Evolutionary conservation across 2,329 filamentous ascomycete genomes (phyloP).

Genomic region (Pyrenophora graminea): DNA sequence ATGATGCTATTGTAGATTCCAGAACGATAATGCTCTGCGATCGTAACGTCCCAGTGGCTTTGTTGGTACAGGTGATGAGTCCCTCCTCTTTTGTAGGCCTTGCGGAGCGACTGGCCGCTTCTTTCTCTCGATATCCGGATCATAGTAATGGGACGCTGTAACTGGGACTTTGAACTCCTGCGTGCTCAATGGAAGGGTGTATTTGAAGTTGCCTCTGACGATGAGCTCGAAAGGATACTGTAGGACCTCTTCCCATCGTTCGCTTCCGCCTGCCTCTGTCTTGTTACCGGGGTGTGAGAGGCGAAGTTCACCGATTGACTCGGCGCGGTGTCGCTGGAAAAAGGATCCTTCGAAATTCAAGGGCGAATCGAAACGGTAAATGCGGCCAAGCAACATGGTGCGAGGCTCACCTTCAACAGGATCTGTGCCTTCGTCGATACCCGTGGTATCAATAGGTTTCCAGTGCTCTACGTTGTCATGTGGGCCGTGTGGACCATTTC

Average conservation of each 20-base stretch:
- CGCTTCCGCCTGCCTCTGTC: conserved; percentile 78
- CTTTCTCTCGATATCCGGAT: conserved; percentile 43
- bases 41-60: conserved; percentile 35
- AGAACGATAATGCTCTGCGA: conserved; percentile 26
- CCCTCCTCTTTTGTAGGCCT: conserved; percentile 14
- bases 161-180: conserved; percentile 58
- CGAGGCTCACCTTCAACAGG: conserved; percentile 68
- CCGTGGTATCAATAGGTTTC: conserved; percentile 27
- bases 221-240: conserved; percentile 93
- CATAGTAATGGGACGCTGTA: conserved; percentile 45
- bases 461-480: conserved; percentile 34
- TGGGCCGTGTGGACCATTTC: conserved; percentile 20
- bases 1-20: conserved; percentile 21
- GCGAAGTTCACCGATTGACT: conserved; percentile 81
- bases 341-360: conserved; percentile 89
- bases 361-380: conserved; percentile 83
- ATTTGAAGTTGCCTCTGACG: conserved; percentile 86
- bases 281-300: conserved; percentile 83
- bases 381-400: conserved; percentile 89
- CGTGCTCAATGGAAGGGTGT: conserved; percentile 66
- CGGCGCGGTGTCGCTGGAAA: conserved; percentile 72
- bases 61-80: conserved; percentile 27
- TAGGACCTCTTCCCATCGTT: conserved; percentile 87
- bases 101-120: conserved; percentile 24
- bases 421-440: conserved; percentile 61